A percentile compares a stretch with the other conserved stretches of the same genome.
Evolutionary conservation across 2,329 filamentous ascomycete species (phyloP).

Genomic region (Blastomyces silverae): DNA sequence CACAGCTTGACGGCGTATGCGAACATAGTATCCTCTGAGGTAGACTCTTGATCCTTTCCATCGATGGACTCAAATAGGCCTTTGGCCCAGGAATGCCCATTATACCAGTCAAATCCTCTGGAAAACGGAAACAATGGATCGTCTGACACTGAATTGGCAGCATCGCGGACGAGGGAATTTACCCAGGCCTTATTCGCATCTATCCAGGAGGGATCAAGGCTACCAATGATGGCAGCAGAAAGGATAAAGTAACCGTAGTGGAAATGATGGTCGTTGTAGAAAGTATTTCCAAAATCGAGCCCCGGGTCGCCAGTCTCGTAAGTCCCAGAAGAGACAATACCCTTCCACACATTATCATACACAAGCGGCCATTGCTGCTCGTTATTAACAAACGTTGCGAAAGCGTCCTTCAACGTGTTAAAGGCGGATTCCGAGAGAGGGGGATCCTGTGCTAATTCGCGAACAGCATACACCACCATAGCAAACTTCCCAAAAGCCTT

Average conservation of each 20-base stretch:
- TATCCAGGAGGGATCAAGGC: conserved; percentile 71
- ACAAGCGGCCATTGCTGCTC: conserved; percentile 56
- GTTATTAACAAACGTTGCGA: conserved; percentile 60
- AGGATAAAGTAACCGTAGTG: conserved; percentile 82
- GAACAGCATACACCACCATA: conserved; percentile 57
- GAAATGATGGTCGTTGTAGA: conserved; percentile 62
- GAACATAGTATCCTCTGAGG: conserved; percentile 83
- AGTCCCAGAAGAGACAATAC: conserved; percentile 67
- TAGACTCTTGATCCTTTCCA: conserved; percentile 63
- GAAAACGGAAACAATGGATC: conserved; percentile 76
- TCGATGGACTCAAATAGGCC: conserved; percentile 49
- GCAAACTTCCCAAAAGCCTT: conserved; percentile 79
- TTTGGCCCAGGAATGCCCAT: conserved; percentile 89
- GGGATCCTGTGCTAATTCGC: conserved; percentile 56
- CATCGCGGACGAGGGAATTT: conserved; percentile 76
- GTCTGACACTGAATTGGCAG: conserved; percentile 63
- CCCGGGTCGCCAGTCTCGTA: conserved; percentile 63
- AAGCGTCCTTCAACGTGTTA: conserved; percentile 57
- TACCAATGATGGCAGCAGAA: conserved; percentile 72
- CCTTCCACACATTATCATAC: conserved; percentile 62
- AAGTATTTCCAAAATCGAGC: conserved; percentile 80
- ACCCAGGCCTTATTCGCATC: conserved; percentile 68
- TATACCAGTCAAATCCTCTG: conserved; percentile 85
- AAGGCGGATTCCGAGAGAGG: conserved; percentile 54
- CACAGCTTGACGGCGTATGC: conserved; percentile 90